phyloP scores from a whole-genome alignment of 2,329 filamentous ascomycete species.

The Colletotrichum tabaci region DNA sequence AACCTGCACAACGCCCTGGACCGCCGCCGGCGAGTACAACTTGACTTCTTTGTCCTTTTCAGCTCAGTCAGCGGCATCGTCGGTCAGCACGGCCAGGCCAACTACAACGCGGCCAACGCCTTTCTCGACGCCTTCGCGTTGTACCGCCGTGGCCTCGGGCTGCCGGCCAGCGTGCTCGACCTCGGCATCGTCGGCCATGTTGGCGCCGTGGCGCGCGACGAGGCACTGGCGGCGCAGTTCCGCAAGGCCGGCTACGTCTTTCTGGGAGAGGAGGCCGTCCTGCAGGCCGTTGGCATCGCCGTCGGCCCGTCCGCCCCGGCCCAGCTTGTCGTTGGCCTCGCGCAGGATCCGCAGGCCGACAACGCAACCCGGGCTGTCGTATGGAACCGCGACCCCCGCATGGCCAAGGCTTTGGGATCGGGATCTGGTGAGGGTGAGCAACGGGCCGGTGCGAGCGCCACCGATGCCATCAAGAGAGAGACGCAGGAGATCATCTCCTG shows the following conservation, averaged over 20 bases:
- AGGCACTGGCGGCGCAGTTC: conserved; percentile 3
- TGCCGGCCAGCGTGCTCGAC: conserved; percentile 57
- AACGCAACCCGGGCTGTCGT: too few species aligned
- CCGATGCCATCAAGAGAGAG: not conserved
- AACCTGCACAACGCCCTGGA: conserved; percentile 5
- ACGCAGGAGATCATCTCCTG: not conserved
- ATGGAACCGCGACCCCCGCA: too few species aligned
- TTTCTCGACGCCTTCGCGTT: conserved; percentile 57
- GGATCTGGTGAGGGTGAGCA: not conserved
- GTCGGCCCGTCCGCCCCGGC: not conserved
- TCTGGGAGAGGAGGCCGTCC: not conserved
- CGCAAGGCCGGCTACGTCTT: conserved; percentile 10
- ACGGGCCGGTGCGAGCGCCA: not conserved
- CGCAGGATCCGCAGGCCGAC: not conserved
- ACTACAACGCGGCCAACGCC: conserved; percentile 57
- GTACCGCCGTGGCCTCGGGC: conserved; percentile 51
- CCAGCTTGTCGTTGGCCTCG: conserved; percentile 1
- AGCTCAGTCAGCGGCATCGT: conserved; percentile 53
- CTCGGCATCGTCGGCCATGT: conserved; percentile 55
- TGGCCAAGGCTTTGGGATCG: not conserved
- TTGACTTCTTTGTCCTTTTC: conserved; percentile 56
- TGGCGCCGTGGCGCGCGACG: conserved; percentile 51
- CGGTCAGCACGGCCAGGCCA: conserved; percentile 54
- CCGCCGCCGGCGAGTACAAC: conserved; percentile 15
- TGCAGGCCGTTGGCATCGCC: not conserved